Base-by-base conservation (phyloP, 331 rosid species). In the Erythrophleum ivorense region DNA sequence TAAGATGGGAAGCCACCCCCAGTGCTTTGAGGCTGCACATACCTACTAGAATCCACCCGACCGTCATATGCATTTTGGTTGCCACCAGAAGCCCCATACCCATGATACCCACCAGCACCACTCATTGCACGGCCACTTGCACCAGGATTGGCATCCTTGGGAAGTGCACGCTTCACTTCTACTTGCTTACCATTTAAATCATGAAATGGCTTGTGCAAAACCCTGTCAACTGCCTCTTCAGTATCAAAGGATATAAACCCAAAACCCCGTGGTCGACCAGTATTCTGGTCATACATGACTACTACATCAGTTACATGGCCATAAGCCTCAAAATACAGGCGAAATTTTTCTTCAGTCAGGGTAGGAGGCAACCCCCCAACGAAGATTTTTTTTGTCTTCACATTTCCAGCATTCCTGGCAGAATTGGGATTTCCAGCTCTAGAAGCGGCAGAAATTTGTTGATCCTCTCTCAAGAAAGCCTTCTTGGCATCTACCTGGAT, bases 131-230 rank as follows among this genome's bases (percentile, higher is more conserved):
- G 95, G 79, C 97, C 86, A 85, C 95, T 94, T 59, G 95, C 88
- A 81, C 99, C 95, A 19, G 97, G 97, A 81, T 96, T 96, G 58
- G 98, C 92, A 83, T 96, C 99, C 85, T 96, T 96, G 34, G 99
- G 99, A 85, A 96, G 98, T 21, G 99, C 99, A 64, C 97, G 94
- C 91, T 96, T 96, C 77, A 96, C 99, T 82, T 96, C 99, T 59
- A 96, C 99, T 71, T 96, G 99, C 87, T 96, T 96, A 75, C 99
- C 99, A 86, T 87, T 85, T 83, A 96, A 84, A 79, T 96, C 99
- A 84, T 96, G 99, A 86, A 92, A 96, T 67, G 97, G 81, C 86
- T 96, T 96, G 85, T 92, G 94, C 89, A 96, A 90, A 79, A 96
- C 99, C 86, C 92, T 92, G 77, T 96, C 99, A 82, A 96, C 99